Evolutionary conservation across 495 filamentous ascomycete species (phyloP).

Genomic region (Neurospora sp.): DNA sequence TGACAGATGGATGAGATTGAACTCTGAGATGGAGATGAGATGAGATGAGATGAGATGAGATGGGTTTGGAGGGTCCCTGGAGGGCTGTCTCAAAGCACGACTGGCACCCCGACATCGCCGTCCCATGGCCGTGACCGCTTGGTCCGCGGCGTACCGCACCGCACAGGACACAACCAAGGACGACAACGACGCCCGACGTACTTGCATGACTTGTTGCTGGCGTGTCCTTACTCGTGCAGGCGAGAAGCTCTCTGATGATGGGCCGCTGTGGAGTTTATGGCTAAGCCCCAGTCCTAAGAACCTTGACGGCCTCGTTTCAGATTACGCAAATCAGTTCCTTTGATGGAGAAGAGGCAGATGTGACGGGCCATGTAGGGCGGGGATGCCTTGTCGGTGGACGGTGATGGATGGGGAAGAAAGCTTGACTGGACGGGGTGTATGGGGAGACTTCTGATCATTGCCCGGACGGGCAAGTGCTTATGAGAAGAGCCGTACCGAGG

Average conservation of each 20-base stretch:
- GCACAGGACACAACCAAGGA: not conserved
- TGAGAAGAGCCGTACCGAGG: slow-evolving; percentile 4
- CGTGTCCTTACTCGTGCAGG: not conserved
- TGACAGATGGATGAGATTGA: not conserved
- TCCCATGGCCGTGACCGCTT: not conserved
- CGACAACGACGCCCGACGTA: slow-evolving; percentile 4
- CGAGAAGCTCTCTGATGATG: not conserved
- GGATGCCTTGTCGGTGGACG: not conserved
- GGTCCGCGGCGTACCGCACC: not conserved
- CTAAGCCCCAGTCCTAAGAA: not conserved
- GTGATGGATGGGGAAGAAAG: not conserved
- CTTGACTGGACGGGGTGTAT: slow-evolving; percentile 4
- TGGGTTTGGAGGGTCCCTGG: not conserved
- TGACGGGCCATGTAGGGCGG: not conserved
- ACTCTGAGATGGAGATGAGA: not conserved
- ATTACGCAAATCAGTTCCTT: not conserved
- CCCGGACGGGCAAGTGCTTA: slow-evolving; percentile 7
- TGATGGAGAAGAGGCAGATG: not conserved
- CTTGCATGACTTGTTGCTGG: not conserved
- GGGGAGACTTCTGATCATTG: slow-evolving; percentile 12
- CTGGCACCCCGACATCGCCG: not conserved
- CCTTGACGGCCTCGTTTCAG: not conserved
- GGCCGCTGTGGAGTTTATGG: not conserved
- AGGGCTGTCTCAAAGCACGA: not conserved
- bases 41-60: not conserved